Conservation (phyloP, 345 rosid species). For the Eucalyptus lansdowneana region DNA sequence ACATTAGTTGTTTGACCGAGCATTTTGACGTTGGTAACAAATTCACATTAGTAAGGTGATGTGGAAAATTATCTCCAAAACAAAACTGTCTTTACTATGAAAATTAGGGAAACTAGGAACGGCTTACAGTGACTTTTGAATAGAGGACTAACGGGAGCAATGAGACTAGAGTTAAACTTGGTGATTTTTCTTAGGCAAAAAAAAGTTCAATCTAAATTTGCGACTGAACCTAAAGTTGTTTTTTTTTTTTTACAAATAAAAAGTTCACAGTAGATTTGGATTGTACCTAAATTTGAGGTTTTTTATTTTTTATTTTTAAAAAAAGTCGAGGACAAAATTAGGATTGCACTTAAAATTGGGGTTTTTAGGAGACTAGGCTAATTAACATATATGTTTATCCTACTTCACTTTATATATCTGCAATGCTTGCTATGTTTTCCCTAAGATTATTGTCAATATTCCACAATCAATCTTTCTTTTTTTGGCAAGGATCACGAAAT, state of each 20-base stretch:
- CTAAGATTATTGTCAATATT: background rate
- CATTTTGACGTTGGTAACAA: background rate
- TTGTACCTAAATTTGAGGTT: too few relatives aligned
- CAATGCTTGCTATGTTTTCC: background rate
- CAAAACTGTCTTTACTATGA: background rate
- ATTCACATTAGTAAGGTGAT: background rate
- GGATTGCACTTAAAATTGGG: background rate
- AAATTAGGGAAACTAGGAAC: background rate
- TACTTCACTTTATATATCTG: background rate
- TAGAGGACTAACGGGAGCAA: background rate
- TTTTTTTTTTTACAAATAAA: too few relatives aligned
- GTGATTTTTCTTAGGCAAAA: background rate
- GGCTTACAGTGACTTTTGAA: background rate
- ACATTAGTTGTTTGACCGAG: background rate
- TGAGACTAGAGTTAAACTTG: background rate
- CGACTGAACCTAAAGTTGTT: background rate
- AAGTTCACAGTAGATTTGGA: too few relatives aligned
- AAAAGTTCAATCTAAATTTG: background rate
- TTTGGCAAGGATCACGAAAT: background rate
- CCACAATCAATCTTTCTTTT: background rate
- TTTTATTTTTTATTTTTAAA: too few relatives aligned
- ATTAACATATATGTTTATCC: background rate
- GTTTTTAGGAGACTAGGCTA: background rate
- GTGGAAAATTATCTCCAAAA: background rate
- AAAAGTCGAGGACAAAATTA: fast-evolving